phyloP scores from a whole-genome alignment of 148 eudicot genomes.

The Rhododendron ferrugineum region DNA sequence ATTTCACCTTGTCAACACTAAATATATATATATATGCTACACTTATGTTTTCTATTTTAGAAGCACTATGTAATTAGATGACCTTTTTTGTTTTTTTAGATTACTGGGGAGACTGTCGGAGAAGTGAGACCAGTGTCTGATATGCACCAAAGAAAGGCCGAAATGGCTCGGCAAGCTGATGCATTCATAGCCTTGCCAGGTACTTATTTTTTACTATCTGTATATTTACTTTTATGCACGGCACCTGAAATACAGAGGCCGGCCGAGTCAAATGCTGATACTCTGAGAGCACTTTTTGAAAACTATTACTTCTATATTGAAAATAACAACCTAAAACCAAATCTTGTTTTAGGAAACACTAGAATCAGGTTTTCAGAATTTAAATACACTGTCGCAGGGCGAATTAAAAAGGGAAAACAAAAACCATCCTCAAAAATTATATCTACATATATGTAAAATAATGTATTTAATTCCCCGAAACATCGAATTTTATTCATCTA shows the following conservation, averaged over 20 bases:
- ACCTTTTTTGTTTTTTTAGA: slow-evolving; percentile 16
- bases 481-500: background rate
- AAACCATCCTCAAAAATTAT: no score
- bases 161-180: slow-evolving; percentile 92
- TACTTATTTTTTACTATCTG: slow-evolving; percentile 10
- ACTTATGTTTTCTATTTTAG: background rate
- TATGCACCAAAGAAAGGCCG: slow-evolving; percentile 97
- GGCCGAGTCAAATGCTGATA: no score
- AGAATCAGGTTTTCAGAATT: background rate
- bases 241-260: background rate
- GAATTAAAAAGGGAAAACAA: no score
- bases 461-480: no score
- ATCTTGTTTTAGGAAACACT: background rate
- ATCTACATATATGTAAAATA: no score
- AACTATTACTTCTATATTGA: no score
- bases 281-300: background rate
- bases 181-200: slow-evolving; percentile 97
- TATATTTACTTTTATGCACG: no score
- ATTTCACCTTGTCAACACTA: background rate
- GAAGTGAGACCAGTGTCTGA: slow-evolving; percentile 76
- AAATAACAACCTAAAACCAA: background rate
- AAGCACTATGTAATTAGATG: background rate
- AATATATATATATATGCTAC: no score
- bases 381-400: background rate
- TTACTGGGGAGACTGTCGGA: slow-evolving; percentile 77